Base-by-base conservation (phyloP, 2,329 filamentous ascomycete genomes). In the Lojkania enalia region DNA sequence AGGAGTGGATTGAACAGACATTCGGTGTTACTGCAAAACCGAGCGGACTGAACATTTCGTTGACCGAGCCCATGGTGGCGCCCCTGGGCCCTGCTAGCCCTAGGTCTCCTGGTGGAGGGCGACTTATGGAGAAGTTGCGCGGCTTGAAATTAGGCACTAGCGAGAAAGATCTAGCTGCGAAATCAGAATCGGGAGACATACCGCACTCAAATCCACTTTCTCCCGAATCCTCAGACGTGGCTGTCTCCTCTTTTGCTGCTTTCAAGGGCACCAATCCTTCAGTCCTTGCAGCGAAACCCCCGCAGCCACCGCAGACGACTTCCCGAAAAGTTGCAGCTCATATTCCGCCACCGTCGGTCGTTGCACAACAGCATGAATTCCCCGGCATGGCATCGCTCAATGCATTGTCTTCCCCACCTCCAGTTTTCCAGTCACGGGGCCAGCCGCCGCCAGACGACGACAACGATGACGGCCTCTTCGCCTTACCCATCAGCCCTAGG, bases 391-490 rank as follows among this genome's bases (percentile, higher is more conserved):
- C 63, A 3, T 75, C 73, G 4, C 58, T 77, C 19, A 70, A 77
- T 44, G 74, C 75, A 5, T 64, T 76, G 19, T 69, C 72, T 4
- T 58, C 54, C 2, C 54, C 58, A 39, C 57, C 51, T 5, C 63
- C 60, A 1, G 27, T 54, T 3, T 69, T 67, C 35, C 48, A 69
- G 51, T 56, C 58, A 7, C 57, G 66, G 32, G 60, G 54, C 2
- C 65, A 14, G 52, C 62, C 38, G 61, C 53, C 52, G 67, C 70
- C 48, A 54, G 67, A 71, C 7, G 71, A 76, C 4, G 82, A 85
- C 30, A 80, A 79, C 0, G 86, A 90, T 54, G 90, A 95, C 46
- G 91, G 88, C 30, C 76, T 96, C 2, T 96, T 96, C 63, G 90
- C 90, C 0, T 79, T 95, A 40, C 90, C 89, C 1, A 83, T 96